A percentile compares a stretch with the other conserved stretches of the same genome.
Evolutionary conservation across 352 stramenopile species (phyloP).

Genomic region (Globisporangium uncinulatum): DNA sequence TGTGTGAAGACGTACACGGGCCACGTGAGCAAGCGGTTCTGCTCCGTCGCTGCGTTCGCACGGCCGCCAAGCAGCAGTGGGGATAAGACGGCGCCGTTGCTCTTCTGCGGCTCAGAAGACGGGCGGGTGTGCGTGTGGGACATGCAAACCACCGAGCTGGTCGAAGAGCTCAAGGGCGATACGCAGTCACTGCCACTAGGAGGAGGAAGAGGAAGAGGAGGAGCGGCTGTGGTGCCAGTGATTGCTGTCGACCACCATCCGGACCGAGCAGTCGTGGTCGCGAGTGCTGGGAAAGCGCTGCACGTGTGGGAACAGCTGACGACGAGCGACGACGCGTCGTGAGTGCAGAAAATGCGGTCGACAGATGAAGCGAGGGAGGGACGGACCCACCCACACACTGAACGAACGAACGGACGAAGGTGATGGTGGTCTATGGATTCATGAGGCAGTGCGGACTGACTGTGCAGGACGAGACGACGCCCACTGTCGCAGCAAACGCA

Average conservation of each 20-base stretch:
- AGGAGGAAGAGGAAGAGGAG: slow-evolving; percentile 20
- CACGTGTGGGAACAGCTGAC: slow-evolving; percentile 33
- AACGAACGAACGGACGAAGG: too few species aligned
- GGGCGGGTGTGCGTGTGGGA: slow-evolving; percentile 91
- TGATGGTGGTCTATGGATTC: slow-evolving; percentile 43
- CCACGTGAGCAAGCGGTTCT: slow-evolving; percentile 84
- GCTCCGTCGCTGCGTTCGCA: slow-evolving; percentile 76
- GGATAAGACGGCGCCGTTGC: slow-evolving; percentile 19
- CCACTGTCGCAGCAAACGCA: too few species aligned
- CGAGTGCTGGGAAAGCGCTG: slow-evolving; percentile 74
- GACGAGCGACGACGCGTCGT: too few species aligned
- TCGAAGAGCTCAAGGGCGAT: slow-evolving; percentile 14
- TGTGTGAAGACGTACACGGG: slow-evolving; percentile 67
- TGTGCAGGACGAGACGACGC: too few species aligned
- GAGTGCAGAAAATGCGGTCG: not conserved
- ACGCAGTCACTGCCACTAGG: not conserved
- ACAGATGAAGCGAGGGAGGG: not conserved
- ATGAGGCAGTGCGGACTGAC: slow-evolving; percentile 4
- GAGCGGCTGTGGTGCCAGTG: slow-evolving; percentile 77
- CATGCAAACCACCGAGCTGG: slow-evolving; percentile 70
- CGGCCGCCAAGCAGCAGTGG: not conserved
- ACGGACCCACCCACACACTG: not conserved
- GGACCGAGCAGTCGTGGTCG: slow-evolving; percentile 48
- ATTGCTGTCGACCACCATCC: slow-evolving; percentile 85
- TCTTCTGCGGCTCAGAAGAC: slow-evolving; percentile 92